Evolutionary conservation across 2,329 filamentous ascomycete genomes (phyloP).

Genomic region (Neurospora sp.): DNA sequence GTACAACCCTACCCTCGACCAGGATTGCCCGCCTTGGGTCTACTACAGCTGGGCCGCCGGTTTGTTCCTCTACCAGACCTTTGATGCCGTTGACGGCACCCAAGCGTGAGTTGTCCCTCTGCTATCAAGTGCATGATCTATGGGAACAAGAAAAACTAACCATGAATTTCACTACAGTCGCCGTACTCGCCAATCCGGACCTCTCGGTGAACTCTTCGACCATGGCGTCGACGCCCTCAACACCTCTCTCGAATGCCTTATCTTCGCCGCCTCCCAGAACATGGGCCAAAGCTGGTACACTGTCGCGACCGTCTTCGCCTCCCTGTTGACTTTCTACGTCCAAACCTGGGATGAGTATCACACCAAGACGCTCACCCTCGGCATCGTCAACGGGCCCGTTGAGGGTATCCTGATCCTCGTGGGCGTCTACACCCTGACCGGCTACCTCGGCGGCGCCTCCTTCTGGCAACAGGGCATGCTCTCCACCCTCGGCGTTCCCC

Average conservation of each 20-base stretch:
- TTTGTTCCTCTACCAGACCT: slow-evolving; percentile 93
- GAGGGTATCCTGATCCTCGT: slow-evolving; percentile 85
- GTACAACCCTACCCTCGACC: slow-evolving; percentile 90
- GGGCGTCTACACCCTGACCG: slow-evolving; percentile 73
- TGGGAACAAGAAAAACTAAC: background rate
- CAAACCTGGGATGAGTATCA: slow-evolving; percentile 99
- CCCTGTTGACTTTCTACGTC: slow-evolving; percentile 94
- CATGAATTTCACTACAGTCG: slow-evolving; percentile 40
- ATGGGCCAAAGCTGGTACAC: slow-evolving; percentile 89
- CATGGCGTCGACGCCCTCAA: slow-evolving; percentile 96
- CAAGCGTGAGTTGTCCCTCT: slow-evolving; percentile 59
- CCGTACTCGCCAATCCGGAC: slow-evolving; percentile 84
- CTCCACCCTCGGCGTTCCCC: slow-evolving; percentile 56
- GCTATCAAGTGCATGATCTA: background rate
- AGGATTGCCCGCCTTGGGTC: slow-evolving; percentile 90
- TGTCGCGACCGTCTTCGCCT: slow-evolving; percentile 65
- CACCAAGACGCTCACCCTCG: slow-evolving; percentile 88
- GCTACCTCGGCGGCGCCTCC: slow-evolving; percentile 73
- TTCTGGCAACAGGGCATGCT: slow-evolving; percentile 89
- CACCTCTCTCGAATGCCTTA: slow-evolving; percentile 82
- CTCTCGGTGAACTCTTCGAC: slow-evolving; percentile 91
- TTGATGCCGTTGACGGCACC: slow-evolving; percentile 90
- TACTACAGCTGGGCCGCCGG: slow-evolving; percentile 87
- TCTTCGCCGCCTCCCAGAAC: slow-evolving; percentile 89
- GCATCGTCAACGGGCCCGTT: slow-evolving; percentile 86